phyloP scores from a whole-genome alignment of 805 yeast species.

The Kuraishia hungarica region DNA sequence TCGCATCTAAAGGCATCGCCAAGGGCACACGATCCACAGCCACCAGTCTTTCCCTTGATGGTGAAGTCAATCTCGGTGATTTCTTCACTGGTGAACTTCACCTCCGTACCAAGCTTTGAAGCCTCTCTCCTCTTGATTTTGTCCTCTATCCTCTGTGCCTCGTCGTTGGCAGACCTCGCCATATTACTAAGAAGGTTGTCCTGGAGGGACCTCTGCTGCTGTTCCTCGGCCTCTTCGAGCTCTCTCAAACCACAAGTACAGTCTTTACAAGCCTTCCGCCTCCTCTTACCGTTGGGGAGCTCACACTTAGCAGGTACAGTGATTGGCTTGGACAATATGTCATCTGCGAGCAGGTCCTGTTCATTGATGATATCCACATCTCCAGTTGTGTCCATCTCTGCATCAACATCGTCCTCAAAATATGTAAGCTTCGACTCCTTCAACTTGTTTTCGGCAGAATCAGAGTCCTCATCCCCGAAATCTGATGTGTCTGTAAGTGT shows the following conservation, averaged over 20 bases:
- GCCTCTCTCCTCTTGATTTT: slow-evolving; percentile 24
- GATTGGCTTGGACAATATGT: slow-evolving; percentile 23
- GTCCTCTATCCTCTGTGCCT: slow-evolving; percentile 47
- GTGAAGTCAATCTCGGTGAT: slow-evolving; percentile 91
- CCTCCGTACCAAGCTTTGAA: slow-evolving; percentile 17
- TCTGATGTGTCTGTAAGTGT: slow-evolving; percentile 38
- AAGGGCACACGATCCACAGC: slow-evolving; percentile 93
- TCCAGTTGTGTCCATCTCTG: slow-evolving; percentile 15
- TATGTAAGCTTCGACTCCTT: slow-evolving; percentile 41
- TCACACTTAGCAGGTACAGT: slow-evolving; percentile 55
- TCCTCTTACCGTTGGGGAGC: slow-evolving; percentile 38
- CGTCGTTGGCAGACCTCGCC: slow-evolving; percentile 43
- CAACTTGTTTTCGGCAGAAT: slow-evolving; percentile 33
- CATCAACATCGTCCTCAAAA: slow-evolving; percentile 35
- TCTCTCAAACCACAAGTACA: slow-evolving; percentile 97
- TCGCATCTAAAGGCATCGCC: slow-evolving; percentile 99
- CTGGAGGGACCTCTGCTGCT: slow-evolving; percentile 33
- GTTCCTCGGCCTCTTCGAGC: slow-evolving; percentile 60
- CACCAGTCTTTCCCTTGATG: slow-evolving; percentile 93
- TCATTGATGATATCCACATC: slow-evolving; percentile 50
- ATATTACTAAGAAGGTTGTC: slow-evolving; percentile 33
- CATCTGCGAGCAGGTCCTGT: slow-evolving; percentile 41
- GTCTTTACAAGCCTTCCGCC: slow-evolving; percentile 95
- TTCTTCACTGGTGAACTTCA: slow-evolving; percentile 57
- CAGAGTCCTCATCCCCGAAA: slow-evolving; percentile 29